Base-by-base conservation (phyloP, 2,329 filamentous ascomycete species). In the Drechslerella coelobrocha region DNA sequence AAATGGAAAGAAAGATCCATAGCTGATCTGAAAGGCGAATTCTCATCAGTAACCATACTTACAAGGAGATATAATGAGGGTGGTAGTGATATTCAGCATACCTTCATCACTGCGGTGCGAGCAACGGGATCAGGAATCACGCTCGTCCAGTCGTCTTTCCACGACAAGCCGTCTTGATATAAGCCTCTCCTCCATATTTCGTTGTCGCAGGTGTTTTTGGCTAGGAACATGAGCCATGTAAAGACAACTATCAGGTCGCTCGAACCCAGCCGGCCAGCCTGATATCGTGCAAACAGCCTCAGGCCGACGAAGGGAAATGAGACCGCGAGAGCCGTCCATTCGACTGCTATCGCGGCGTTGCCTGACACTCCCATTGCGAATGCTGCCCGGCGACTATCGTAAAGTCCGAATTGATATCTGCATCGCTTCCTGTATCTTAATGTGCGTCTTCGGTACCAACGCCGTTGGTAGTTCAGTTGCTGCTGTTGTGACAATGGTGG, bases 221-320 rank as follows among this genome's bases (percentile, higher is more conserved):
- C 45, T n/a, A 71, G 31, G 27, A 71, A 63, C 53, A 63, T 62
- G 21, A 60, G 8, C 52, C 47, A 60, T 43, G 66, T 63, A 21
- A 63, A n/a, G n/a, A 43, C 19, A 17, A 71, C 59, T 17, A 71
- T 34, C 21, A 60, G 41, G 50, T 71, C 66, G 41, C 66, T 55
- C 19, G 52, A 37, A 19, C 66, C 59, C 12, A 71, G 59, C 45
- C 53, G 59, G 55, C 59, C 53, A 51, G 59, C 59, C 31, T 60
- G 53, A 29, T 62, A 48, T 51, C 66, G 66, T 48, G 59, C 53
- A 39, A 48, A 71, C 12, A 71, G 8, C 39, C 55, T 54, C 8
- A 71, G 47, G 1, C 52, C 66, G 31, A 71, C 66, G 43, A 71
- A 71, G 37, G 59, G 66, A 19, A 60, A 50, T 60, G 66, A 63